A percentile compares a stretch with the other conserved stretches of the same genome.
Conservation (phyloP, 2,329 filamentous ascomycete genomes). For the Didymosphaeria variabile region DNA sequence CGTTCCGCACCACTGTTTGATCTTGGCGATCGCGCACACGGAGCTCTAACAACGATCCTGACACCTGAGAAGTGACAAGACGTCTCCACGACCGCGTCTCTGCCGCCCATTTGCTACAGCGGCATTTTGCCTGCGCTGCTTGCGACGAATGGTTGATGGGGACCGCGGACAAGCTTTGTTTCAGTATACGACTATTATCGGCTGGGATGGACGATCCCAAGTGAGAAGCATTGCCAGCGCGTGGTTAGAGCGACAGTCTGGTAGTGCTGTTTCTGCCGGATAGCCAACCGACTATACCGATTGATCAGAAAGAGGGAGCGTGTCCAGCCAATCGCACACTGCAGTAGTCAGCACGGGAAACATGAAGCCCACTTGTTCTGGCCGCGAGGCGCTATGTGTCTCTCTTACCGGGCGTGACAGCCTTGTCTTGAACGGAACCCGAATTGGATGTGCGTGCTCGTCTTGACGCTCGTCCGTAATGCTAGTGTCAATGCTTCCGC, state of each 20-base stretch:
- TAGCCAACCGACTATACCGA: slow-evolving; percentile 15
- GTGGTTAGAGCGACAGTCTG: neutral
- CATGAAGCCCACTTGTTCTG: neutral
- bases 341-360: neutral
- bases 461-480: slow-evolving; percentile 2
- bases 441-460: slow-evolving; percentile 9
- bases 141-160: slow-evolving; percentile 20
- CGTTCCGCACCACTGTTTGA: slow-evolving; percentile 47
- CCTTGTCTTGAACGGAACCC: slow-evolving; percentile 13
- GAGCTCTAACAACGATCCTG: slow-evolving; percentile 27
- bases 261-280: neutral
- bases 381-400: neutral
- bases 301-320: neutral
- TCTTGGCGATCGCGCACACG: slow-evolving; percentile 44
- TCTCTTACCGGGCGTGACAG: neutral
- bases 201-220: slow-evolving; percentile 1
- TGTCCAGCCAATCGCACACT: slow-evolving; percentile 10
- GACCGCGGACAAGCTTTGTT: slow-evolving; percentile 22
- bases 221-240: slow-evolving; percentile 21
- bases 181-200: slow-evolving; percentile 14
- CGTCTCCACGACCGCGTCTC: slow-evolving; percentile 19
- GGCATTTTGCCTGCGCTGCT: slow-evolving; percentile 20
- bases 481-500: slow-evolving; percentile 21
- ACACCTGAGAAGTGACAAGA: slow-evolving; percentile 36
- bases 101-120: slow-evolving; percentile 19